These are phyloP conservation scores for Claviceps sp. DNA, from an alignment of 2,329 filamentous ascomycete genomes.

Conservation along the genomic window DNA sequence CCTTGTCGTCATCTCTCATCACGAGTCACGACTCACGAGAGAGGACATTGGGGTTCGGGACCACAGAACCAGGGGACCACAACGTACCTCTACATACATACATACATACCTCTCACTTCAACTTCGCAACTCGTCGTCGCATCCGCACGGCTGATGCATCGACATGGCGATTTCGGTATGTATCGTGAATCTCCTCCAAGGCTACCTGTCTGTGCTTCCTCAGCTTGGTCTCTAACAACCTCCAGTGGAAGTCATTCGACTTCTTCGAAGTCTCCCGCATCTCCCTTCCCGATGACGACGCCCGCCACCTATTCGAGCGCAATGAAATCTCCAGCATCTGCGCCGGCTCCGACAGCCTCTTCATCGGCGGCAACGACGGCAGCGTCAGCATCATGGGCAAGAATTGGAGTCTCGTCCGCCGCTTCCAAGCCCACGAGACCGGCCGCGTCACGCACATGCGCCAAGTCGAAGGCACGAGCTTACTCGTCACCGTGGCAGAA, in stretches of 20 bases:
- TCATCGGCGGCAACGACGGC: conserved; percentile 77
- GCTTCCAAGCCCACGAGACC: conserved; percentile 74
- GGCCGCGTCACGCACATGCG: conserved; percentile 81
- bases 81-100: background rate
- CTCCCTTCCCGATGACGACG: conserved; percentile 66
- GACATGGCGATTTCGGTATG: conserved; percentile 23
- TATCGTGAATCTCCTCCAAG: background rate
- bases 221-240: background rate
- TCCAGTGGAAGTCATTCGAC: conserved; percentile 95
- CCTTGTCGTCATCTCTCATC: background rate
- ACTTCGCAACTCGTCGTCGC: background rate
- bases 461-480: conserved; percentile 74
- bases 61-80: background rate
- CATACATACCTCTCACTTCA: background rate
- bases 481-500: conserved; percentile 78
- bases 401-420: conserved; percentile 73
- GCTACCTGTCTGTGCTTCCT: too few relatives aligned
- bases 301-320: conserved; percentile 66
- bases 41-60: background rate
- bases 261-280: conserved; percentile 95
- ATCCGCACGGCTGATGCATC: conserved; percentile 12
- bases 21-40: background rate
- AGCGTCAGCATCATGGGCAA: conserved; percentile 76
- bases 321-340: conserved; percentile 71
- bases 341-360: conserved; percentile 78